Evolutionary conservation across 768 basidiomycete species (phyloP), one percentile per base, ranked within the genome.

Genomic region (Tricholoma bakamatsutake): DNA sequence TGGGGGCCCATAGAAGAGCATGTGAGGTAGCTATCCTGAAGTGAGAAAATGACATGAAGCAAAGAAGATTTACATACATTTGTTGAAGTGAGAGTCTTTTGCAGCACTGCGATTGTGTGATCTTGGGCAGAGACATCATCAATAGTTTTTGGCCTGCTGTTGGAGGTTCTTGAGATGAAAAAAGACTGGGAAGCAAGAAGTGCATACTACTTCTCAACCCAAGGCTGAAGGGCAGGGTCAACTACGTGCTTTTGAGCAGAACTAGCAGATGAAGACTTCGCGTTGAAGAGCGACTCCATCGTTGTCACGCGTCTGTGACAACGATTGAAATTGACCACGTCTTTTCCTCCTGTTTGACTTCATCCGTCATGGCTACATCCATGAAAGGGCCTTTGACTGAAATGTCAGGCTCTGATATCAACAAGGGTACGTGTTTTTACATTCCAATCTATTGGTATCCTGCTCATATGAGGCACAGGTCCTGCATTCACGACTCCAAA

Each of bases 1-100:
- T 13, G 97, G 97, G 30, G 97, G 97, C 1, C 97, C 97, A 62
- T 99, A 99, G 77, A 99, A 99, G 47, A 99, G 76, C 95, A 98
- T 98, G 66, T 99, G 97, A 5, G 97, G 96, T 51, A 99, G 79
- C 97, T 99, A 67, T 9, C 35, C n/a, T 21, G 5, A 12, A 49
- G 17, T 61, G 15, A 52, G 43, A 55, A 15, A 10, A 11, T 2
- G 10, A 27, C 18, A 27, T 13, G n/a, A 50, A 33, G 5, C 2
- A 5, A 42, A 3, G n/a, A 50, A 18, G 1, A 54, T 3, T 18
- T 43, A 15, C 70, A 7, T 65, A 97, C 96, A 75, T 99, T 99
- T 28, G 93, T 88, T 11, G 92, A 95, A 0, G 84, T 86, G 43
- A 99, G 75, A 0, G 96, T 92, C 74, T 96, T 98, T 47, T 80